A percentile compares a stretch with the other conserved stretches of the same genome.
These are phyloP conservation scores for Rhodotorula diobovata DNA, from an alignment of 768 basidiomycete species.

Conservation along the genomic window DNA sequence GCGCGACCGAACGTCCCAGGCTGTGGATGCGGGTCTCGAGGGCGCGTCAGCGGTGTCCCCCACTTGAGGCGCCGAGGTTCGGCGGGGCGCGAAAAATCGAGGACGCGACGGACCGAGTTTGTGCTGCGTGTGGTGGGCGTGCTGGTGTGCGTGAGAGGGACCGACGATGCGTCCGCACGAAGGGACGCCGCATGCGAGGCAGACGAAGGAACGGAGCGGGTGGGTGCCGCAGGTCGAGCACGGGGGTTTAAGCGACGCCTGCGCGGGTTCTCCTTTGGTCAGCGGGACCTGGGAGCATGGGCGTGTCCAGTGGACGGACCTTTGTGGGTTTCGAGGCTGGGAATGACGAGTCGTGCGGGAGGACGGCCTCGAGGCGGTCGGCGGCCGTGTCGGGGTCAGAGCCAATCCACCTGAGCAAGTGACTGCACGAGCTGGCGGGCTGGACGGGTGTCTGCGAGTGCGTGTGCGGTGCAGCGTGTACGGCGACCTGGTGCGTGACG, in stretches of 20 bases:
- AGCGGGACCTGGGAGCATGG: conserved; percentile 58
- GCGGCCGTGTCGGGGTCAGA: neutral
- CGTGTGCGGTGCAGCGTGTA: neutral
- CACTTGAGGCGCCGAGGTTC: neutral
- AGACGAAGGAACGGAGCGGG: conserved; percentile 16
- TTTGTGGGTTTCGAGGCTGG: neutral
- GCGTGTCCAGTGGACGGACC: conserved; percentile 51
- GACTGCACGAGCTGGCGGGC: neutral
- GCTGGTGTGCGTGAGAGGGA: neutral
- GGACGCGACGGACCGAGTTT: neutral
- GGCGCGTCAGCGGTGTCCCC: neutral
- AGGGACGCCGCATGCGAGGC: conserved; percentile 9
- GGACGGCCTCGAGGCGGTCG: neutral
- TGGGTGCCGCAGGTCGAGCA: conserved; percentile 46
- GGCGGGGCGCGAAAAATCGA: neutral
- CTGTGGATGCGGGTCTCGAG: neutral
- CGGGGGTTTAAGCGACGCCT: conserved; percentile 62
- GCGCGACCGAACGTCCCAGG: conserved; percentile 12
- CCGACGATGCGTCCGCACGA: neutral
- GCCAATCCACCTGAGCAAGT: neutral
- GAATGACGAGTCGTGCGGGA: neutral
- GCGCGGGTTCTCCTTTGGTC: conserved; percentile 43
- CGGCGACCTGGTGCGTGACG: too few relatives aligned
- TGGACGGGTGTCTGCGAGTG: too few relatives aligned
- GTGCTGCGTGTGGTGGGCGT: conserved; percentile 7